Base-by-base conservation (phyloP, 768 basidiomycete species). In the Glaciozyma antarctica region DNA sequence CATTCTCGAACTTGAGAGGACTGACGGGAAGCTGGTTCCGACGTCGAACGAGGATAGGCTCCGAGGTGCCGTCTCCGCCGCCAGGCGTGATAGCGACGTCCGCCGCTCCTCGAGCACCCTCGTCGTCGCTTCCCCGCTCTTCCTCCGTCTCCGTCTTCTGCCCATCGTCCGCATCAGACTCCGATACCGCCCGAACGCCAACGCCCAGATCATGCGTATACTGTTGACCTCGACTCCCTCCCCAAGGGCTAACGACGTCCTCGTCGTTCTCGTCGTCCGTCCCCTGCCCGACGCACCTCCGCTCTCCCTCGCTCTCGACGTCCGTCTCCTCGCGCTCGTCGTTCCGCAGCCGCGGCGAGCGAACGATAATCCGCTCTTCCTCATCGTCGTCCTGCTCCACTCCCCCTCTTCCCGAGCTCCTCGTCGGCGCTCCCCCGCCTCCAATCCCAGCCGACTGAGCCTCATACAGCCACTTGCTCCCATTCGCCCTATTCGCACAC, bases 141-240 rank as follows among this genome's bases (percentile, higher is more conserved):
- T 34, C 19, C 9, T 48, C 57, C 43, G 19, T 19, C 10, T 52
- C 54, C 30, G 19, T 22, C n/a, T 26, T 19, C 15, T 21, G 15
- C 32, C n/a, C 21, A 24, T 12, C 30, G 22, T 44, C 32, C 16
- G 9, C 58, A 21, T 59, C 58, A 45, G 58, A 59, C 4, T 59
- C 43, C 19, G 17, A 45, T 44, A 26, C n/a, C 34, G 58, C 24
- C 58, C 28, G 17, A 19, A 12, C 44, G 13, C 13, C 38, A 12
- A 41, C 38, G 38, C 38, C 38, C 54, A 22, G 26, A n/a, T 63
- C 59, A 13, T 60, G 58, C 41, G 68, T 69, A 49, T 63, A 69
- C 62, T 58, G 62, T 44, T 68, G 58, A 1, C 58, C 61, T 15
- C 57, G n/a, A 1, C 61, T n/a, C 1, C 53, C 49, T 10, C 17